phyloP scores from a whole-genome alignment of 208 protist species.

The Wallacemonas sp. region DNA sequence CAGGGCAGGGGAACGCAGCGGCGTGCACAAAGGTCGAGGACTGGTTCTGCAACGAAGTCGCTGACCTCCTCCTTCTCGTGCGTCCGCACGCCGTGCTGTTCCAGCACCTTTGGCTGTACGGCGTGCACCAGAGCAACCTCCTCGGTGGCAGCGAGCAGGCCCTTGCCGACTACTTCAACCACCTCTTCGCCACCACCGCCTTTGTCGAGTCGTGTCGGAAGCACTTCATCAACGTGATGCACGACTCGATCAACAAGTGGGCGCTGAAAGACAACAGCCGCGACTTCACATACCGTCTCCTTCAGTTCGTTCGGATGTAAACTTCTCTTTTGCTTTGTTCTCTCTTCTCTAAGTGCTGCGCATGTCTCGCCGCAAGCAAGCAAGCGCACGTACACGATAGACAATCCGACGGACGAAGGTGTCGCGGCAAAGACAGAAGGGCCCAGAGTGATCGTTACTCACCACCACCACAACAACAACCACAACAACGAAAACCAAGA shows the following conservation, averaged over 20 bases:
- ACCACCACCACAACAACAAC: too few relatives aligned
- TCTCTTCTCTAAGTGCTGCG: conserved; percentile 21
- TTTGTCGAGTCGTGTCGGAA: conserved; percentile 28
- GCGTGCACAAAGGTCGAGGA: too few relatives aligned
- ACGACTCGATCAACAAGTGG: conserved; percentile 52
- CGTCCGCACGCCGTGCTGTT: conserved; percentile 60
- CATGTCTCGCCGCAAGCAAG: conserved; percentile 29
- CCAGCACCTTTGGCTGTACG: conserved; percentile 62
- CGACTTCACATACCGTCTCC: conserved; percentile 36
- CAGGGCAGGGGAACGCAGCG: too few relatives aligned
- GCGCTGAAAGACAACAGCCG: conserved; percentile 43
- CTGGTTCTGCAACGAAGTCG: conserved; percentile 58
- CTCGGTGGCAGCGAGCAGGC: conserved; percentile 30
- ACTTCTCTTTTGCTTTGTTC: not conserved
- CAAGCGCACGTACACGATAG: conserved; percentile 21
- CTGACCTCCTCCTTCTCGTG: conserved; percentile 72
- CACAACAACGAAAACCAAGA: too few relatives aligned
- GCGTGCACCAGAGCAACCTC: conserved; percentile 38
- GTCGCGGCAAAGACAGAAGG: too few relatives aligned
- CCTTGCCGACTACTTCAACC: conserved; percentile 44
- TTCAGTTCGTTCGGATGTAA: conserved; percentile 37
- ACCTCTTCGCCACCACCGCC: conserved; percentile 47
- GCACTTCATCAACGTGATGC: conserved; percentile 51
- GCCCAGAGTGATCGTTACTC: too few relatives aligned
- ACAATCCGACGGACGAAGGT: not conserved